Conservation (phyloP, 73 alveolate species). For the Urostyla sp. region DNA sequence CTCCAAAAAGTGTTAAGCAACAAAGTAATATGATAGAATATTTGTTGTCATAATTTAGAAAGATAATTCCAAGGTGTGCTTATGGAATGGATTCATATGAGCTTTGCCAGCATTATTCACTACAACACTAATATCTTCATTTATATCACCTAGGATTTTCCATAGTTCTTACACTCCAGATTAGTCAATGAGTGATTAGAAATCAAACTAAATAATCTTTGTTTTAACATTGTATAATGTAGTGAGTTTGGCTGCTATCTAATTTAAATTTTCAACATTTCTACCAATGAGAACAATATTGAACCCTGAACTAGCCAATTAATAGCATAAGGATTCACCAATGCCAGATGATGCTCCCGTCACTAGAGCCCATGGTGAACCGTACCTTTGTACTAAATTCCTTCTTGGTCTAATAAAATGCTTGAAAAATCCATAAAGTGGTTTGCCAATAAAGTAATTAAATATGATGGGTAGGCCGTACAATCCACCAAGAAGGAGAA, state of each 20-base stretch:
- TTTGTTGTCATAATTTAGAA: conserved; percentile 10
- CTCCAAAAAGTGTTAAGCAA: background rate
- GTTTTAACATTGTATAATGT: background rate
- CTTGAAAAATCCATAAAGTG: conserved; percentile 2
- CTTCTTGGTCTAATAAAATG: conserved; percentile 52
- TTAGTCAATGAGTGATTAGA: background rate
- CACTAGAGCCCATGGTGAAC: conserved; percentile 79
- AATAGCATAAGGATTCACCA: conserved; percentile 74
- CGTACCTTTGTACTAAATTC: conserved; percentile 19
- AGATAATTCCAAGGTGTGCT: conserved; percentile 14
- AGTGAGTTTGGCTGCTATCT: conserved; percentile 8
- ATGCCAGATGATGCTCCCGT: conserved; percentile 92
- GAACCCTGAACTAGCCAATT: conserved; percentile 72
- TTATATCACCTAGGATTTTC: background rate
- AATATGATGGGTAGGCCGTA: too few relatives aligned
- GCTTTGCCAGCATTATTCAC: conserved; percentile 62
- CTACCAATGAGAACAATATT: conserved; percentile 69
- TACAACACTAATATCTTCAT: background rate
- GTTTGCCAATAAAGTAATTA: too few relatives aligned
- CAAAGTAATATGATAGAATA: conserved; percentile 3
- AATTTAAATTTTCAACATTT: conserved; percentile 54
- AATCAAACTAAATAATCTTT: conserved; percentile 15
- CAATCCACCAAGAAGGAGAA: too few relatives aligned
- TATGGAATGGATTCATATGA: conserved; percentile 40
- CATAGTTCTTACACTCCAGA: conserved; percentile 21